phyloP scores from a whole-genome alignment of 1,284 basidiomycete genomes.

The Limonomyces culmigenus region DNA sequence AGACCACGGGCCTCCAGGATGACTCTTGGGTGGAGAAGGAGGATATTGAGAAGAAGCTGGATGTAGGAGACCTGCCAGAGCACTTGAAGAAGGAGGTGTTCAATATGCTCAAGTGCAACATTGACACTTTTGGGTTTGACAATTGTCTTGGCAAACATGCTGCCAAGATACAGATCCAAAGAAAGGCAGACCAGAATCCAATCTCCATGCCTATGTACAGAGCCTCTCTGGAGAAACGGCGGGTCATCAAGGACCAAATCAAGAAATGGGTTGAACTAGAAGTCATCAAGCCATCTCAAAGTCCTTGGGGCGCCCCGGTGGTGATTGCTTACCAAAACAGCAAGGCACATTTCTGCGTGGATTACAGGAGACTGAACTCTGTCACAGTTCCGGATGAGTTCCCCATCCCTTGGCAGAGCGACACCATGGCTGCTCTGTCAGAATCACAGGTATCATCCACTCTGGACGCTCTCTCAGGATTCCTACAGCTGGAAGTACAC shows the following conservation, averaged over 20 bases:
- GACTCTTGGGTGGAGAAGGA: no score
- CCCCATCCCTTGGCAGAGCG: constrained; percentile 19
- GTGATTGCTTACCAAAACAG: constrained; percentile 16
- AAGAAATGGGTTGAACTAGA: constrained; percentile 13
- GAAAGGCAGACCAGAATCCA: constrained; percentile 7
- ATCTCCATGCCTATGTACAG: constrained; percentile 11
- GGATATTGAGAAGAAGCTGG: constrained; percentile 4
- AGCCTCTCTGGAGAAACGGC: constrained; percentile 15
- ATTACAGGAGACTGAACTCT: constrained; percentile 18
- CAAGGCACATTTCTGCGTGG: constrained; percentile 16
- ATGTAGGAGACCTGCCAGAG: constrained; percentile 8
- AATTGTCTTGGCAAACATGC: constrained; percentile 11
- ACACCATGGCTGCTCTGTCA: constrained; percentile 18
- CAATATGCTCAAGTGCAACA: constrained; percentile 6
- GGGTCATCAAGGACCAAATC: constrained; percentile 16
- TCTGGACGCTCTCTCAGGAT: constrained; percentile 21
- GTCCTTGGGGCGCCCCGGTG: constrained; percentile 17
- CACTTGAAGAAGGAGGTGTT: constrained; percentile 2
- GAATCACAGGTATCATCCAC: constrained; percentile 17
- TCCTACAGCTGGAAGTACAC: constrained; percentile 19
- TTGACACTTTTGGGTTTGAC: constrained; percentile 12
- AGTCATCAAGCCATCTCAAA: constrained; percentile 17
- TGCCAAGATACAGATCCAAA: constrained; percentile 7
- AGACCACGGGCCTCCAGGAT: constrained; percentile 8
- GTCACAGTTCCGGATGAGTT: constrained; percentile 21